These are phyloP conservation scores for Pugionium cornutum DNA, from an alignment of 345 rosid species.

Conservation along the genomic window DNA sequence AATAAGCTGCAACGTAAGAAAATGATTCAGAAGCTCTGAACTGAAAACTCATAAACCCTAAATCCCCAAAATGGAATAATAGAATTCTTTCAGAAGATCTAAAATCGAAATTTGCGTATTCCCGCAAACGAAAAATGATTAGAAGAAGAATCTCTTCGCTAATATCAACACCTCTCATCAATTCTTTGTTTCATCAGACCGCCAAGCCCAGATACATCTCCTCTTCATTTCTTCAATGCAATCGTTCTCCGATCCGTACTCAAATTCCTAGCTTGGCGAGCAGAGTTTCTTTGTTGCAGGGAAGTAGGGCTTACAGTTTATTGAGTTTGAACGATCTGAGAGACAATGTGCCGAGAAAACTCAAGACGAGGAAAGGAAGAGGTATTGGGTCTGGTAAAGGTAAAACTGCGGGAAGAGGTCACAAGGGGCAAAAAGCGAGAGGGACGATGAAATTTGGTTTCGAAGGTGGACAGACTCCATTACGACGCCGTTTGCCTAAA, in stretches of 20 bases:
- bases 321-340: constrained; percentile 86
- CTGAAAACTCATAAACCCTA: constrained; percentile 41
- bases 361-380: constrained; percentile 90
- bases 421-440: constrained; percentile 93
- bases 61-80: constrained; percentile 26
- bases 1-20: not conserved
- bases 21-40: constrained; percentile 15
- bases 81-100: constrained; percentile 11
- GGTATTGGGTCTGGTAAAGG: constrained; percentile 98
- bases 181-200: constrained; percentile 25
- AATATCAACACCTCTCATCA: constrained; percentile 44
- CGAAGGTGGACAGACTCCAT: constrained; percentile 96
- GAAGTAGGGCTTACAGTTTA: constrained; percentile 61
- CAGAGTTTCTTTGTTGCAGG: constrained; percentile 39
- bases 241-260: constrained; percentile 27
- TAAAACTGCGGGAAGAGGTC: constrained; percentile 96
- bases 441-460: constrained; percentile 85
- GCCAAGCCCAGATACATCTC: constrained; percentile 31
- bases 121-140: constrained; percentile 43
- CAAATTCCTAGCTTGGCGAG: constrained; percentile 19
- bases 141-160: constrained; percentile 56
- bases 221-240: constrained; percentile 30
- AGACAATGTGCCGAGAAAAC: constrained; percentile 85
- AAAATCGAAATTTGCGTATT: constrained; percentile 13
- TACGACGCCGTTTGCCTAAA: constrained; percentile 89